phyloP scores from a whole-genome alignment of 805 yeast species.

The Kodamaea nitidulidarum region DNA sequence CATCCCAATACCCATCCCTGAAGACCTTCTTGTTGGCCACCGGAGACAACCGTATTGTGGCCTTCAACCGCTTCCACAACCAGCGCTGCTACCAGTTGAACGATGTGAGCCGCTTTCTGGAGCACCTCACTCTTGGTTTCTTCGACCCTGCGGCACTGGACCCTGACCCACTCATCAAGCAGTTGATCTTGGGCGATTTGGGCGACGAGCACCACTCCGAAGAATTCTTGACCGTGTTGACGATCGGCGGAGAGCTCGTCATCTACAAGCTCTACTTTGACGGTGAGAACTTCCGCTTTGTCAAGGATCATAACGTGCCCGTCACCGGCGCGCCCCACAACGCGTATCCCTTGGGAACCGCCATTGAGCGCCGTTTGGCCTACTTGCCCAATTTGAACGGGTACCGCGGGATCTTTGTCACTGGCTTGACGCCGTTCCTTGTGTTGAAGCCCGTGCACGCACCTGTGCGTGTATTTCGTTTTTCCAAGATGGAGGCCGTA shows the following conservation, averaged over 20 bases:
- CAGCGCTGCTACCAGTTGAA: conserved; percentile 52
- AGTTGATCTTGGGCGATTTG: conserved; percentile 55
- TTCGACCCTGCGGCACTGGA: conserved; percentile 50
- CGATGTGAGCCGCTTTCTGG: conserved; percentile 45
- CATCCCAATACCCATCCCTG: too few species aligned
- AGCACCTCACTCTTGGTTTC: conserved; percentile 37
- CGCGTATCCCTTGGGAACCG: conserved; percentile 65
- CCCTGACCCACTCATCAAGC: conserved; percentile 74
- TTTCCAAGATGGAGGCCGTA: conserved; percentile 61
- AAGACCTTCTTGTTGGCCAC: conserved; percentile 62
- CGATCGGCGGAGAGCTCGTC: conserved; percentile 76
- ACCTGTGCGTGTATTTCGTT: conserved; percentile 59
- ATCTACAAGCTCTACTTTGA: conserved; percentile 58
- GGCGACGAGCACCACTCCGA: conserved; percentile 56
- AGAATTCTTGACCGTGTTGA: conserved; percentile 65
- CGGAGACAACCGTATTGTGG: conserved; percentile 70
- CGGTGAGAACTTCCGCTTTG: conserved; percentile 39
- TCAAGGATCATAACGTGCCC: conserved; percentile 41
- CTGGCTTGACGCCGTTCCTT: conserved; percentile 70
- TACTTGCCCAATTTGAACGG: conserved; percentile 57
- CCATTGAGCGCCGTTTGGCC: conserved; percentile 63
- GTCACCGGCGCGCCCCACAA: conserved; percentile 80
- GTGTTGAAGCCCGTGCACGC: conserved; percentile 64
- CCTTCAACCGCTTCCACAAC: conserved; percentile 53
- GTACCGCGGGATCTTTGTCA: conserved; percentile 57